Percentiles rank a stretch among this genome's conserved stretches.
Conservation (phyloP, 83 land plant genomes). For the Diphasiastrum complanatum region DNA sequence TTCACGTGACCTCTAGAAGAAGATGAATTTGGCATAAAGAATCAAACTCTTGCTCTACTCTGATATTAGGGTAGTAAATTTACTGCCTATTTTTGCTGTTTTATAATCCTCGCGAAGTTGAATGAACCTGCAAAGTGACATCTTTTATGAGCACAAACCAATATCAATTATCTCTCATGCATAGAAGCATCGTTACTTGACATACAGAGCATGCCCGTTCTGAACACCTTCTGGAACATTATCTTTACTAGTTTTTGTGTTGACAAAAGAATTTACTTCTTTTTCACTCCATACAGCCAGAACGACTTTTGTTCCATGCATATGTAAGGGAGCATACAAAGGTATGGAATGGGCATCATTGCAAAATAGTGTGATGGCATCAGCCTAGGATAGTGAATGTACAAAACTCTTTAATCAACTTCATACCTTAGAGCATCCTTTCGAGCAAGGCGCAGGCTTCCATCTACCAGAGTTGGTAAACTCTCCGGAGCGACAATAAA, state of each 20-base stretch:
- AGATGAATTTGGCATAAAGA: too few relatives aligned
- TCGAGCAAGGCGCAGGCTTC: conserved; percentile 74
- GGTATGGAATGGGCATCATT: background rate
- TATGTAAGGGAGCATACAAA: too few relatives aligned
- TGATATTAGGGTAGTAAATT: conserved; percentile 22
- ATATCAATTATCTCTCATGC: background rate
- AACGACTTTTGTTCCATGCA: too few relatives aligned
- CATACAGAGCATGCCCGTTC: background rate
- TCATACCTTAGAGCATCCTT: conserved; percentile 86
- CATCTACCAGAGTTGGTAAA: conserved; percentile 82
- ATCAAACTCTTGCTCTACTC: too few relatives aligned
- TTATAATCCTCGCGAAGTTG: conserved; percentile 95
- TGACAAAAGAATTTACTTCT: too few relatives aligned
- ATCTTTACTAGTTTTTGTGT: too few relatives aligned
- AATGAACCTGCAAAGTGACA: conserved; percentile 63
- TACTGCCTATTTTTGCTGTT: conserved; percentile 77
- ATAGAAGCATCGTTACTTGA: background rate
- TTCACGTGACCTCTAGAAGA: too few relatives aligned
- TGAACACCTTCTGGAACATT: too few relatives aligned
- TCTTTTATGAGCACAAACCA: background rate
- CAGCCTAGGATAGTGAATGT: background rate
- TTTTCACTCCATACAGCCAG: too few relatives aligned
- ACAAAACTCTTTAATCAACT: background rate
- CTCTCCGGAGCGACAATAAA: conserved; percentile 99
- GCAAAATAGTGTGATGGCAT: background rate